Evolutionary conservation across 768 basidiomycete species (phyloP).

Genomic region (Crucibulum laeve): DNA sequence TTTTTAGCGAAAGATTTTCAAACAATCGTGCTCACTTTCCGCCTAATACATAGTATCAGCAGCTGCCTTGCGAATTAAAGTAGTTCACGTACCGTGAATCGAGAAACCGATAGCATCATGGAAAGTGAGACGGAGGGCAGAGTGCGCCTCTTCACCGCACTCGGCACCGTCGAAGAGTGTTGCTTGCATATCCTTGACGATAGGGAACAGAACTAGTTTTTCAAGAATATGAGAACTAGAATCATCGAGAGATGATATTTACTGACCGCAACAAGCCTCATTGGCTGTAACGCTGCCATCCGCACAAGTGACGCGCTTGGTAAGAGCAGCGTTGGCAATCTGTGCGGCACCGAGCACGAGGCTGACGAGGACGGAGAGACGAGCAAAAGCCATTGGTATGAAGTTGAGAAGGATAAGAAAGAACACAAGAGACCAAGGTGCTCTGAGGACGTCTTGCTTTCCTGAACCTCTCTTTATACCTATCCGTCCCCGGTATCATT

Average conservation of each 20-base stretch:
- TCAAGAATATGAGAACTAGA: background rate
- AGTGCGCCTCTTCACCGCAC: slow-evolving; percentile 25
- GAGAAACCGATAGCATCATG: too few relatives aligned
- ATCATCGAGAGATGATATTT: slow-evolving; percentile 3
- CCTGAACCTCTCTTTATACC: too few relatives aligned
- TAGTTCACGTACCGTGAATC: too few relatives aligned
- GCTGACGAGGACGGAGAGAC: background rate
- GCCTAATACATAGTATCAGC: too few relatives aligned
- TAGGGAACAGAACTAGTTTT: slow-evolving; percentile 14
- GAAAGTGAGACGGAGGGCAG: too few relatives aligned
- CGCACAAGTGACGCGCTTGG: slow-evolving; percentile 6
- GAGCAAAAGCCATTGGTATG: slow-evolving; percentile 1
- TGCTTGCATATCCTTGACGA: slow-evolving; percentile 24
- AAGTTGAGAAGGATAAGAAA: too few relatives aligned
- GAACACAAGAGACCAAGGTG: too few relatives aligned
- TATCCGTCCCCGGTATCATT: too few relatives aligned
- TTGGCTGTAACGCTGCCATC: slow-evolving; percentile 4
- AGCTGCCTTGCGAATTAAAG: too few relatives aligned
- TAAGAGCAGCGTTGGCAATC: slow-evolving; percentile 2
- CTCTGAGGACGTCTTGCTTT: too few relatives aligned
- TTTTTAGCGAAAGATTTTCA: too few relatives aligned
- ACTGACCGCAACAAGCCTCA: slow-evolving; percentile 4
- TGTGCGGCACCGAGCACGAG: slow-evolving; percentile 1
- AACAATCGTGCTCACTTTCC: too few relatives aligned
- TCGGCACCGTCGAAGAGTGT: slow-evolving; percentile 28